Conservation (phyloP, 345 rosid genomes). For the Pistacia vera region DNA sequence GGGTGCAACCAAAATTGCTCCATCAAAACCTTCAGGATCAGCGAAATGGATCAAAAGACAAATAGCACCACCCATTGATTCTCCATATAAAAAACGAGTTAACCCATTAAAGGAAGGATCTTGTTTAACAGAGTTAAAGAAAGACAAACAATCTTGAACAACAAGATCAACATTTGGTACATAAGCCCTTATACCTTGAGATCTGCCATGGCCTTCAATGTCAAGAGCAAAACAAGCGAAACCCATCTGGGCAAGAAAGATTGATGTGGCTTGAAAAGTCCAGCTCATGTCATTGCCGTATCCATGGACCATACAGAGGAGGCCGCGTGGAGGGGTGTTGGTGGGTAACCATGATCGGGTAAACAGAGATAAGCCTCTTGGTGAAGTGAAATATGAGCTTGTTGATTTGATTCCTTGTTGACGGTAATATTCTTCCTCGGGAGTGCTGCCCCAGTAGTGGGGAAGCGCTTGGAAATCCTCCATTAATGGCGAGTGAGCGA, state of each 20-base stretch:
- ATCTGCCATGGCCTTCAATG: slow-evolving; percentile 83
- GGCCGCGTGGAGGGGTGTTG: slow-evolving; percentile 52
- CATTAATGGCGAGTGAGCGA: slow-evolving; percentile 12
- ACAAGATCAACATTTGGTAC: slow-evolving; percentile 73
- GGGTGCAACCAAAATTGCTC: slow-evolving; percentile 78
- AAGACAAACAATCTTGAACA: slow-evolving; percentile 57
- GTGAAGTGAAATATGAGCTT: slow-evolving; percentile 66
- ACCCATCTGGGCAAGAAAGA: slow-evolving; percentile 75
- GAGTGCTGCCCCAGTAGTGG: slow-evolving; percentile 66
- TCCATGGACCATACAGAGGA: slow-evolving; percentile 82
- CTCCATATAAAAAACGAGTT: slow-evolving; percentile 71
- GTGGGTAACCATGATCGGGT: slow-evolving; percentile 77
- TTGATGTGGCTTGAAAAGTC: slow-evolving; percentile 71
- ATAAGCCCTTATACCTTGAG: slow-evolving; percentile 64
- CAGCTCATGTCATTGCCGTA: slow-evolving; percentile 86
- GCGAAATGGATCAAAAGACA: slow-evolving; percentile 62
- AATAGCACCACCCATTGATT: slow-evolving; percentile 89
- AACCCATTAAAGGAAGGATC: slow-evolving; percentile 38
- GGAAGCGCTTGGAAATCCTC: slow-evolving; percentile 19
- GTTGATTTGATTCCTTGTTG: slow-evolving; percentile 60
- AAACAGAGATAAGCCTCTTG: slow-evolving; percentile 75
- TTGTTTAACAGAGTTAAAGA: slow-evolving; percentile 50
- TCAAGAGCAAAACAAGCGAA: slow-evolving; percentile 85
- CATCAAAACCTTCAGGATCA: slow-evolving; percentile 53
- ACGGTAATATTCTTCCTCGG: slow-evolving; percentile 62